These are phyloP conservation scores for Pythium graminicola DNA, from an alignment of 352 stramenopile genomes.

Conservation along the genomic window DNA sequence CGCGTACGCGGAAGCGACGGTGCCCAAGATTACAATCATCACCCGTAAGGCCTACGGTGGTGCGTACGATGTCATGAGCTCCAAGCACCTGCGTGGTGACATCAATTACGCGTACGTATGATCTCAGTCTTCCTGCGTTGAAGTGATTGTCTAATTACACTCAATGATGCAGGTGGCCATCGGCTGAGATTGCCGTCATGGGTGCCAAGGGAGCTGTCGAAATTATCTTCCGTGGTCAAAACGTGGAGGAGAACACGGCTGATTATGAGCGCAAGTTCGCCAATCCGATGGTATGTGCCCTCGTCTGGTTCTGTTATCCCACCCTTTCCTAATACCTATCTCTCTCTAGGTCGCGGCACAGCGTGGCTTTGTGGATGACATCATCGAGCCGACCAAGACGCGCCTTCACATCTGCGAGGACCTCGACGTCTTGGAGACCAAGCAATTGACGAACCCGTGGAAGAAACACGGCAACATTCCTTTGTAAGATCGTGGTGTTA, in stretches of 20 bases:
- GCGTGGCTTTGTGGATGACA: slow-evolving; percentile 96
- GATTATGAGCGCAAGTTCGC: slow-evolving; percentile 96
- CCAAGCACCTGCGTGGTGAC: slow-evolving; percentile 96
- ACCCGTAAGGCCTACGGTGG: slow-evolving; percentile 98
- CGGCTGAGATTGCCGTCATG: slow-evolving; percentile 87
- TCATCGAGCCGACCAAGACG: slow-evolving; percentile 95
- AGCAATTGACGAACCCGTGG: slow-evolving; percentile 89
- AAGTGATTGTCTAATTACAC: background rate
- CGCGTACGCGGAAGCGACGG: slow-evolving; percentile 96
- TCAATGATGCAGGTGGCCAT: slow-evolving; percentile 42
- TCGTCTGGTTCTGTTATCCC: slow-evolving; percentile 2
- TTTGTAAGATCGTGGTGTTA: slow-evolving; percentile 60
- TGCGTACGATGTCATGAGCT: slow-evolving; percentile 98
- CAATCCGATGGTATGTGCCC: slow-evolving; percentile 87
- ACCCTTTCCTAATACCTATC: background rate
- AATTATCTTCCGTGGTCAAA: slow-evolving; percentile 97
- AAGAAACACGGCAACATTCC: slow-evolving; percentile 98
- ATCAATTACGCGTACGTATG: slow-evolving; percentile 93
- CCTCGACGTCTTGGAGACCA: slow-evolving; percentile 91
- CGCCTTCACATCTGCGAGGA: slow-evolving; percentile 94
- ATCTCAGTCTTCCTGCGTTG: slow-evolving; percentile 2
- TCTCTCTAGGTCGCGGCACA: slow-evolving; percentile 84
- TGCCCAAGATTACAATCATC: slow-evolving; percentile 99
- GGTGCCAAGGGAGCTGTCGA: slow-evolving; percentile 95
- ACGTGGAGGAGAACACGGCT: slow-evolving; percentile 93